A percentile compares a stretch with the other conserved stretches of the same genome.
Conservation (phyloP, 495 filamentous ascomycete genomes). For the Aspergillus baeticus region DNA sequence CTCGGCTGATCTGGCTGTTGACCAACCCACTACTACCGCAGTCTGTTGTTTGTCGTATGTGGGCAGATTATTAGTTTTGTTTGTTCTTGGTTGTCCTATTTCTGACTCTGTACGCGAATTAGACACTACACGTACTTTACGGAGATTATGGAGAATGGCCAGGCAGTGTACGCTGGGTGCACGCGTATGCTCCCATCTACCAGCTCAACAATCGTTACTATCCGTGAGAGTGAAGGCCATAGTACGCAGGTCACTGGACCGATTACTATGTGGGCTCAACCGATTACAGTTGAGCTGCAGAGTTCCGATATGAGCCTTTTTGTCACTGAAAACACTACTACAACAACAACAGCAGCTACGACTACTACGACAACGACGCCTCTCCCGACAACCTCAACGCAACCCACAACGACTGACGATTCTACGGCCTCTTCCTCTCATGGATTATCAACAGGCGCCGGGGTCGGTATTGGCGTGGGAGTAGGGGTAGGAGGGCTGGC, state of each 20-base stretch:
- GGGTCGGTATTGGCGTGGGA: not conserved
- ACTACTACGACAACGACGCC: not conserved
- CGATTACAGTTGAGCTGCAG: conserved; percentile 16
- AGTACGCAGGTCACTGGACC: conserved; percentile 13
- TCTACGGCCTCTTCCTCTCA: not conserved
- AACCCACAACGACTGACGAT: no score
- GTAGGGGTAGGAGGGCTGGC: not conserved
- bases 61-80: no score
- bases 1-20: conserved; percentile 14
- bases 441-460: not conserved
- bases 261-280: conserved; percentile 29
- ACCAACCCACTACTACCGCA: conserved; percentile 12
- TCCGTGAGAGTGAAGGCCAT: conserved; percentile 10
- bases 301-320: conserved; percentile 11
- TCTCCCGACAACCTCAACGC: not conserved
- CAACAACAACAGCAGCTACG: not conserved
- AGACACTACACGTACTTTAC: conserved; percentile 4
- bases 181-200: conserved; percentile 1
- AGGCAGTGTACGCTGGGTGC: conserved; percentile 8
- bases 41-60: conserved; percentile 22
- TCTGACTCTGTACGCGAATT: no score
- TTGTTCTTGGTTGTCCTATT: no score
- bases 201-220: conserved; percentile 13
- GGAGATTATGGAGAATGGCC: no score
- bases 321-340: not conserved